phyloP scores from a whole-genome alignment of 192 early-diverging fungal genomes.

The Backusella parvicylindrica region DNA sequence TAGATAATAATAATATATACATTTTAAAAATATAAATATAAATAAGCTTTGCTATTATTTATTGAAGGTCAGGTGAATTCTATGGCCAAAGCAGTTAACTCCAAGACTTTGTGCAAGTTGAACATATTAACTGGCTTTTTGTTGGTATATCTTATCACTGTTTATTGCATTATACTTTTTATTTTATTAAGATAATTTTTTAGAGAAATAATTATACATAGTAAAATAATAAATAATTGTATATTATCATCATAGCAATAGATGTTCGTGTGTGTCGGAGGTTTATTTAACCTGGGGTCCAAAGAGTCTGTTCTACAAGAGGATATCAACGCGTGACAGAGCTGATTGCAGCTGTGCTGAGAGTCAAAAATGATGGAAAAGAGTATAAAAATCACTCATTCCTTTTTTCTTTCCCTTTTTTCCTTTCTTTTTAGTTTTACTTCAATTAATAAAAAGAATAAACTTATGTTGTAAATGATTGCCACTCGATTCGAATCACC shows the following conservation, averaged over 20 bases:
- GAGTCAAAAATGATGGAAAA: background rate
- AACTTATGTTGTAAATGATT: conserved; percentile 12
- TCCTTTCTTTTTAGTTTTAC: background rate
- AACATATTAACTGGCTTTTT: background rate
- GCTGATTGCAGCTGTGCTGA: background rate
- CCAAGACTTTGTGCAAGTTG: background rate
- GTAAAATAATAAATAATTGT: too few species aligned
- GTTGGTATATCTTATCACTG: background rate
- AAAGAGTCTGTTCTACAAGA: conserved; percentile 2
- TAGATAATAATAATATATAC: background rate
- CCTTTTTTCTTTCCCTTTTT: conserved; percentile 1
- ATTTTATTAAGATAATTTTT: too few species aligned
- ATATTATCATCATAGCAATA: too few species aligned
- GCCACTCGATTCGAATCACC: conserved; percentile 3
- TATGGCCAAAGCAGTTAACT: background rate
- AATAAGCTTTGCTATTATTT: conserved; percentile 2
- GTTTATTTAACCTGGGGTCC: conserved; percentile 1
- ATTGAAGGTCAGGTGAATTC: background rate
- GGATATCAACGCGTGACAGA: background rate
- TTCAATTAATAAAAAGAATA: background rate
- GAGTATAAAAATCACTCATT: background rate
- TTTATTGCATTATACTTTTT: background rate
- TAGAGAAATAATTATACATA: too few species aligned
- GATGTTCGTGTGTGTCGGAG: background rate
- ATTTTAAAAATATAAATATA: background rate